Evolutionary conservation across 1,284 basidiomycete genomes (phyloP), one percentile per base, ranked within the genome.

Genomic region (Heliocybe sulcata): DNA sequence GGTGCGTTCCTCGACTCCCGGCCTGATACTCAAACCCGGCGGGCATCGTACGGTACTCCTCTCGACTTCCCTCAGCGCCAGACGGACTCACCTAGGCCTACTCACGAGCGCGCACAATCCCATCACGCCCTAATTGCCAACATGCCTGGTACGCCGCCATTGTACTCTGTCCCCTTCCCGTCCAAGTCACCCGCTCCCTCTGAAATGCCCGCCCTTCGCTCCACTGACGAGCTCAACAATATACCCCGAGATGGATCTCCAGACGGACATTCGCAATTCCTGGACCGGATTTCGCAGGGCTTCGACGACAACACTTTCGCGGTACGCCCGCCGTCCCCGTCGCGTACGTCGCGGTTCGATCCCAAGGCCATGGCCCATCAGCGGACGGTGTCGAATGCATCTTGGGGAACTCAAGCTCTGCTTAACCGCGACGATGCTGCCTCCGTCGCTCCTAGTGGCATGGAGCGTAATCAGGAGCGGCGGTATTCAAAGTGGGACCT

Each of bases 401-500:
- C 87, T 1, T 66, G 84, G 64, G 83, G 82, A 14, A 83, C 86
- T 26, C 79, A 79, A 52, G 74, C 82, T 64, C 69, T 85, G 54
- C 69, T 82, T 50, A 83, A 83, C 55, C 77, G 82, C 59, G 83
- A 84, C 59, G 74, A 63, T 49, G 67, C 71, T 56, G 74, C 76
- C 53, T 53, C 35, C 55, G 71, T 51, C 67, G 64, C 47, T 65
- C 63, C 55, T 67, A 63, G 56, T 20, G 38, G 38, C 19, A 42
- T 42, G 38, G 65, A 63, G 47, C 71, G 72, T 23, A 63, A 66
- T 42, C 74, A 74, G 53, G 78, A 83, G 42, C 77, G 80, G 42
- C 81, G 76, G 25, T 83, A 83, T 62, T 88, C 88, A 6, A 85
- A 85, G 14, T 61, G 86, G 56, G 90, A 92, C 23, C 71, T 92